Conservation (phyloP, 371 early-diverging fungal species). For the Thermomucor indicae-seudaticae region DNA sequence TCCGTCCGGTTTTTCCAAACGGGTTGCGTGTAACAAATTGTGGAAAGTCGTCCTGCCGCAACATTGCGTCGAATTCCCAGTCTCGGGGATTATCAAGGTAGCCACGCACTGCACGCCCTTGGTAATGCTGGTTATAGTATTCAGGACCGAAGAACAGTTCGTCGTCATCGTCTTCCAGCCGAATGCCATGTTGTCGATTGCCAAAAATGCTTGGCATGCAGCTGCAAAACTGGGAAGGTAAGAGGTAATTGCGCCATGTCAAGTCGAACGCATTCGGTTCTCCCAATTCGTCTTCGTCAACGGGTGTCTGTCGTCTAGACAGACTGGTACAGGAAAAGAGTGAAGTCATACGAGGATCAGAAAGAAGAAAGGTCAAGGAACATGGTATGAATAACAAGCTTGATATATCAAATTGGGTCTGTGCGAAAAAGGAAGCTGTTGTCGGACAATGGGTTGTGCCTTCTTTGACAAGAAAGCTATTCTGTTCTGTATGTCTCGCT, state of each 20-base stretch:
- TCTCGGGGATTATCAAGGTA: conserved; percentile 21
- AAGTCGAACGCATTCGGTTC: conserved; percentile 39
- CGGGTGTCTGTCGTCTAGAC: no score
- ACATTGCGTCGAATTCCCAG: conserved; percentile 21
- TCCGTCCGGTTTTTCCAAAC: conserved; percentile 24
- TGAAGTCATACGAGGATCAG: no score
- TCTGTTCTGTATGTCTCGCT: no score
- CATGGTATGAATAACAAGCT: no score
- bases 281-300: no score
- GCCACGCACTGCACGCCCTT: conserved; percentile 24
- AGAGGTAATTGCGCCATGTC: conserved; percentile 43
- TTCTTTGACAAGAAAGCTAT: no score
- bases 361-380: no score
- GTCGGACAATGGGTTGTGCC: no score
- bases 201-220: conserved; percentile 14
- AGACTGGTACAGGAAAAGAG: no score
- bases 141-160: conserved; percentile 19
- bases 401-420: no score
- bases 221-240: conserved; percentile 25
- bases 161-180: conserved; percentile 27
- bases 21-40: conserved; percentile 38
- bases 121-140: conserved; percentile 28
- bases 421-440: no score
- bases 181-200: conserved; percentile 16
- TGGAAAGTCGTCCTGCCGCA: conserved; percentile 7